Conservation (phyloP, 768 basidiomycete genomes). For the Sarcodon sp. region DNA sequence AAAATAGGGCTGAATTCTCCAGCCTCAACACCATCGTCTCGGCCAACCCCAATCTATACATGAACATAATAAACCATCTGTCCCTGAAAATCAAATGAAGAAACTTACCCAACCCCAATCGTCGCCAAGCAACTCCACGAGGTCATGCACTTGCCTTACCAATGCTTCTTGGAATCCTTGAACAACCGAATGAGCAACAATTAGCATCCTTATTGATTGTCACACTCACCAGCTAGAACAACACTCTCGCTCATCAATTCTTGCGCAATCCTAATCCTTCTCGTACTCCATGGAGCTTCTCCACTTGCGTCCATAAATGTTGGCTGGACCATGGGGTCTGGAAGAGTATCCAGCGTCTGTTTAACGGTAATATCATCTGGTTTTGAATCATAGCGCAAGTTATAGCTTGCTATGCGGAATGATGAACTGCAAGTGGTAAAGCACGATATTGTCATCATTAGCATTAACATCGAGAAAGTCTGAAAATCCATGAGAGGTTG, state of each 20-base stretch:
- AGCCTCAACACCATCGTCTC: conserved; percentile 39
- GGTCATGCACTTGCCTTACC: conserved; percentile 40
- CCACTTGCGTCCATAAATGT: conserved; percentile 14
- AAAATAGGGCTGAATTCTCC: conserved; percentile 58
- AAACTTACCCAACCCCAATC: conserved; percentile 38
- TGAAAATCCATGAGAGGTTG: too few relatives aligned
- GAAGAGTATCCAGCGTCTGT: conserved; percentile 27
- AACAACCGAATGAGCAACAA: not conserved
- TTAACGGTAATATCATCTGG: conserved; percentile 38
- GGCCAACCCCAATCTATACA: conserved; percentile 40
- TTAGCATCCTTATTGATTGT: not conserved
- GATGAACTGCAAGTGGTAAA: conserved; percentile 9
- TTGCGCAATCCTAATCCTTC: conserved; percentile 34
- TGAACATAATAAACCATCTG: not conserved
- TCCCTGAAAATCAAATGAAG: not conserved
- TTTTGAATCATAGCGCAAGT: conserved; percentile 39
- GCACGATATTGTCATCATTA: too few relatives aligned
- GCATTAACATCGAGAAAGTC: too few relatives aligned
- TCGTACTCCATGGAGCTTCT: conserved; percentile 42
- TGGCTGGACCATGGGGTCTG: conserved; percentile 26
- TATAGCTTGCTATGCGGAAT: conserved; percentile 30
- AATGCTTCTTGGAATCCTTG: conserved; percentile 43
- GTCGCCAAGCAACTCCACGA: conserved; percentile 37
- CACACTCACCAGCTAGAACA: conserved; percentile 23
- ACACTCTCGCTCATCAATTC: conserved; percentile 27